These are phyloP conservation scores for Acer campestre DNA, from an alignment of 345 rosid genomes.

Conservation along the genomic window DNA sequence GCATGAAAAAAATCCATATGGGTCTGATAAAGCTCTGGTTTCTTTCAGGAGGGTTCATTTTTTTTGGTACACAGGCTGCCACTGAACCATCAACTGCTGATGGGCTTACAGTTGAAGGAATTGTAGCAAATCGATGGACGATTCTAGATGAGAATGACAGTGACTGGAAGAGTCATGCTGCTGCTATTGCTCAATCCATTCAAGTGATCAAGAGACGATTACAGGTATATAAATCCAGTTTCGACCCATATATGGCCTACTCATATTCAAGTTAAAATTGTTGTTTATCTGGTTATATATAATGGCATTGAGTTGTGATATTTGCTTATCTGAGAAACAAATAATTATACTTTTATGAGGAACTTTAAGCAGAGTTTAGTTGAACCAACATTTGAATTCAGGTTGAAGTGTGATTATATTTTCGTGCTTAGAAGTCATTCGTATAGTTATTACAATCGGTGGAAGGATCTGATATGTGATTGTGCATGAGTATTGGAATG, in stretches of 20 bases:
- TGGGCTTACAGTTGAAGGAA: slow-evolving; percentile 81
- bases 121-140: slow-evolving; percentile 72
- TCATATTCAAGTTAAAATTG: not conserved
- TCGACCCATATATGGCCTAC: not conserved
- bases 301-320: slow-evolving; percentile 7
- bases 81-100: slow-evolving; percentile 61
- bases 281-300: not conserved
- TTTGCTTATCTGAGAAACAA: not conserved
- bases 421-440: not conserved
- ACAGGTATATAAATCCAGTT: slow-evolving; percentile 50
- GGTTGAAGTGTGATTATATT: not conserved
- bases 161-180: slow-evolving; percentile 96
- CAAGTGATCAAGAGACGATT: slow-evolving; percentile 88
- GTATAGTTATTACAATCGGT: too few species aligned
- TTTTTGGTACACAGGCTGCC: slow-evolving; percentile 52
- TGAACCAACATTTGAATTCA: not conserved
- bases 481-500: too few species aligned
- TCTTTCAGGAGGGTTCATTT: slow-evolving; percentile 28
- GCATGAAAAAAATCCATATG: not conserved
- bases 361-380: not conserved
- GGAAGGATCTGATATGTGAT: too few species aligned
- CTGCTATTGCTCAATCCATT: slow-evolving; percentile 89
- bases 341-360: too few species aligned
- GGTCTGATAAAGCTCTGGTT: slow-evolving; percentile 8
- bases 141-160: slow-evolving; percentile 74